Evolutionary conservation across 2,329 filamentous ascomycete genomes (phyloP).

Genomic region (Xylaria sp.): DNA sequence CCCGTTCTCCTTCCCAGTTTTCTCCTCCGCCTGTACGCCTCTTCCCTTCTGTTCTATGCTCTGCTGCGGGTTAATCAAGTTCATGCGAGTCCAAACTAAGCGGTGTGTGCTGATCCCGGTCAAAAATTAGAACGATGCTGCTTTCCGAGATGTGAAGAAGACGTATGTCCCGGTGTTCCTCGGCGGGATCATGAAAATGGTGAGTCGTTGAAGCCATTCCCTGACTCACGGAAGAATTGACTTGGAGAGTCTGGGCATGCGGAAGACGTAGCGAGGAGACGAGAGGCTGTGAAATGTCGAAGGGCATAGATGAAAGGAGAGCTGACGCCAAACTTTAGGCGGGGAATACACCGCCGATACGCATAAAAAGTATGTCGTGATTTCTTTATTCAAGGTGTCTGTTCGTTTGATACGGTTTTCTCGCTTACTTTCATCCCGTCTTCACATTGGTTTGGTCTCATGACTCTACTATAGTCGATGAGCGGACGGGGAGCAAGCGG

Average conservation of each 20-base stretch:
- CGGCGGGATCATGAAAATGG: conserved; percentile 52
- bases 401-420: not conserved
- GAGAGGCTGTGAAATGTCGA: not conserved
- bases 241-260: not conserved
- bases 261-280: not conserved
- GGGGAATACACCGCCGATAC: conserved; percentile 51
- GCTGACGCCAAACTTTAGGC: conserved; percentile 39
- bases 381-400: conserved; percentile 5
- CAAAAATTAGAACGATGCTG: conserved; percentile 25
- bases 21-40: not conserved
- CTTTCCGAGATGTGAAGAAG: conserved; percentile 48
- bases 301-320: not conserved
- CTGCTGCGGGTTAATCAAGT: not conserved
- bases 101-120: not conserved
- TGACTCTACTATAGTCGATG: not conserved
- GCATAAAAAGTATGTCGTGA: conserved; percentile 50
- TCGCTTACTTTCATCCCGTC: not conserved
- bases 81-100: not conserved
- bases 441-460: not conserved
- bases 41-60: not conserved
- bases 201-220: conserved; percentile 27
- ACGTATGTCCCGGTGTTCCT: conserved; percentile 53
- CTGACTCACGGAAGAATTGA: not conserved
- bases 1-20: no score
- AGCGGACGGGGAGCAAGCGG: not conserved